Base-by-base conservation (phyloP, 805 yeast species). In the Debaryomyces maramus region DNA sequence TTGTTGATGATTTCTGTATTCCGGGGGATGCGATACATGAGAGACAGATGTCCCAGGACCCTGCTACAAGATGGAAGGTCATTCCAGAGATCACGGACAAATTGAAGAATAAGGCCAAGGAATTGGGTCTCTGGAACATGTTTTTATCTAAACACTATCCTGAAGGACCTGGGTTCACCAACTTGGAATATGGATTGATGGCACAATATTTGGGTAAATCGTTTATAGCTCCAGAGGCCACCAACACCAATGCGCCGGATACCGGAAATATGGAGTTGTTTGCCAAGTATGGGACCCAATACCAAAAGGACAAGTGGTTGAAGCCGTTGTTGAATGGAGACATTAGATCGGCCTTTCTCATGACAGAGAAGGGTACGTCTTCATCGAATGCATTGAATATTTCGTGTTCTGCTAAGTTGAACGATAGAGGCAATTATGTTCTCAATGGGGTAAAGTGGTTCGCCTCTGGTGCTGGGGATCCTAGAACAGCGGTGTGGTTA, bases 381-480 rank as follows among this genome's bases (percentile, higher is more conserved):
- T 77, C 83, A 0, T 78, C 85, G 10, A 80, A 81, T 55, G 83
- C 85, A 1, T 66, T 80, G 46, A 80, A 80, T 56, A 77, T 80
- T 41, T 65, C 77, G 1, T 59, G 74, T 29, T 52, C 66, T 20
- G 81, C 81, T 21, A 46, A 26, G 13, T 44, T 48, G 44, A 66
- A 61, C 42, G 51, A 52, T 4, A 57, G 54, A 11, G 81, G 77
- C 3, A 68, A 72, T 43, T 76, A 67, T 38, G 73, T 78, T 2
- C 47, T 81, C 34, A 76, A 77, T 45, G 86, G 86, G 5, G 70
- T 77, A 39, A 81, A 81, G 55, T 81, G 86, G 86, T 80, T 81
- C 72, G 81, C 84, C 3, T 77, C 84, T 0, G 85, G 85, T 20
- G 85, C 84, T 27, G 85, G 84, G 18, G 85, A 80, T 54, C 85